Evolutionary conservation across 495 filamentous ascomycete species (phyloP).

Genomic region (Podospora pseudoanserina): DNA sequence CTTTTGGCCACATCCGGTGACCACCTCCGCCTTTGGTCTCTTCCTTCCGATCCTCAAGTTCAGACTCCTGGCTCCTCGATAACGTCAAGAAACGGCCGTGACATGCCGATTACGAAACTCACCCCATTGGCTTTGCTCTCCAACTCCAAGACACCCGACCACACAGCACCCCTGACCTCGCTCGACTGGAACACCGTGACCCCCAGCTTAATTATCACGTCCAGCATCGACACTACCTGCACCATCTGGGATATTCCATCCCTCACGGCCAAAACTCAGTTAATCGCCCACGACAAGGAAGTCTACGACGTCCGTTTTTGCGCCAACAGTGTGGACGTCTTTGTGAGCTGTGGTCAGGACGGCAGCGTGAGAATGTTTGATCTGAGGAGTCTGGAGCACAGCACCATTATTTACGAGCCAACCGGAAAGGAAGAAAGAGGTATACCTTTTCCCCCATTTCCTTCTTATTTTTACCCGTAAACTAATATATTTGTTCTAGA

Average conservation of each 20-base stretch:
- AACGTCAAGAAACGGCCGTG: conserved; percentile 59
- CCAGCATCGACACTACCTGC: conserved; percentile 97
- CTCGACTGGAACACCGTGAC: conserved; percentile 97
- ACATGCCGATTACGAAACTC: conserved; percentile 73
- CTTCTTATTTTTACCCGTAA: background rate
- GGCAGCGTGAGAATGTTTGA: conserved; percentile 99
- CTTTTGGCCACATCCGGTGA: conserved; percentile 94
- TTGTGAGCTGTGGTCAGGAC: conserved; percentile 96
- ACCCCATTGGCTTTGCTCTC: conserved; percentile 91
- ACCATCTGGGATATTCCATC: conserved; percentile 99
- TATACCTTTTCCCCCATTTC: conserved; percentile 35
- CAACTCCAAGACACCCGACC: conserved; percentile 97
- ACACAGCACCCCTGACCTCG: conserved; percentile 92
- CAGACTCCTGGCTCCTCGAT: conserved; percentile 66
- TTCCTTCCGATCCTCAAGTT: conserved; percentile 55
- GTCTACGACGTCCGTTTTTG: conserved; percentile 98
- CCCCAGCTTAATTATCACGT: conserved; percentile 95
- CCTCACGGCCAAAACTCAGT: conserved; percentile 93
- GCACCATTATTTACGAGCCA: conserved; percentile 98
- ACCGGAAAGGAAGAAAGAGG: conserved; percentile 83
- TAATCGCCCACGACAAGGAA: conserved; percentile 98
- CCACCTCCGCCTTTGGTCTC: conserved; percentile 91
- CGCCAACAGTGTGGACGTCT: conserved; percentile 92
- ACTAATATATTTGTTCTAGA: conserved; percentile 33
- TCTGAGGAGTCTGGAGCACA: conserved; percentile 91